Evolutionary conservation across 2,329 filamentous ascomycete genomes (phyloP).

Genomic region (Knufia fluminis): DNA sequence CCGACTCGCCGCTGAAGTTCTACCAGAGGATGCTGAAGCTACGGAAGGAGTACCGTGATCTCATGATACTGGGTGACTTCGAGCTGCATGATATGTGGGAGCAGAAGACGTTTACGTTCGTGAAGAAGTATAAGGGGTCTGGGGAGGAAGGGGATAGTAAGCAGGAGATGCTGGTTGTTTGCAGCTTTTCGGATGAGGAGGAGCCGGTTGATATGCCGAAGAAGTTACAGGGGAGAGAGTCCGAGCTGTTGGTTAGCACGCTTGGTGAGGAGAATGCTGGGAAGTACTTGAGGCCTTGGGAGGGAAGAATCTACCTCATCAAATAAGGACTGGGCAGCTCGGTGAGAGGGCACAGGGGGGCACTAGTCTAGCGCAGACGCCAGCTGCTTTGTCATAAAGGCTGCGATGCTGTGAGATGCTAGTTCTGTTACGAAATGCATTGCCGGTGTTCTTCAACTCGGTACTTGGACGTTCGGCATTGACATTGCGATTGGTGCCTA

Average conservation of each 20-base stretch:
- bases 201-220: constrained; percentile 19
- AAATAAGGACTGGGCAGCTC: no score
- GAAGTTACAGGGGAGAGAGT: constrained; percentile 10
- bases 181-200: constrained; percentile 20
- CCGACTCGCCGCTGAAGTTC: constrained; percentile 48
- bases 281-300: constrained; percentile 20
- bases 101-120: constrained; percentile 47
- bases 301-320: constrained; percentile 18
- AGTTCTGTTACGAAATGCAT: no score
- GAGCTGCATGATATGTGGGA: constrained; percentile 45
- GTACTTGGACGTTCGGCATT: no score
- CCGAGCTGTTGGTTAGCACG: constrained; percentile 18
- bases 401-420: no score
- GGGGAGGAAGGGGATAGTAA: constrained; percentile 1
- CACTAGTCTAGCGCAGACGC: no score
- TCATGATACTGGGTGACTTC: constrained; percentile 62
- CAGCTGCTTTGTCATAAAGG: no score
- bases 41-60: constrained; percentile 51
- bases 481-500: no score
- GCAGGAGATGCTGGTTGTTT: constrained; percentile 18
- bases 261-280: constrained; percentile 13
- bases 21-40: constrained; percentile 52
- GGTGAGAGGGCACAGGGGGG: no score
- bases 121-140: constrained; percentile 30
- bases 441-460: no score